Evolutionary conservation across 306 rosid genomes (phyloP), one percentile per base, ranked within the genome.

Genomic region (Hylodesmum podocarpum): DNA sequence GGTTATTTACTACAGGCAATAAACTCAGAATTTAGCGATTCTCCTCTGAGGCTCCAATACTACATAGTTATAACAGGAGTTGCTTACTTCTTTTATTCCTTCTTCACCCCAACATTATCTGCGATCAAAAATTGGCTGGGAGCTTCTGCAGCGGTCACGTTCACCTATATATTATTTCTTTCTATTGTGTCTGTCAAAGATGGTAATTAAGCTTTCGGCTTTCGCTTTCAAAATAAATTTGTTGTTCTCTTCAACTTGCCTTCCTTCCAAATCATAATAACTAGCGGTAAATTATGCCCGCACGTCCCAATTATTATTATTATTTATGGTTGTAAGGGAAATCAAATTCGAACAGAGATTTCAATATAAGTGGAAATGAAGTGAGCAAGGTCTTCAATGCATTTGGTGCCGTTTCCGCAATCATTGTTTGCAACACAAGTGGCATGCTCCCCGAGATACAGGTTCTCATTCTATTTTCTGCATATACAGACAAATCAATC

Each of bases 401-500:
- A 16, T 84, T 89, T 16, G 84, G 83, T 36, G 86, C 93, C 43
- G 72, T 89, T 70, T 63, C 93, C 16, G 86, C 83, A 1, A 76
- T 84, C 39, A 59, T 89, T 14, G 93, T 86, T 11, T 6, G 64
- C 76, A 89, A 86, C 86, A 80, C 87, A 0, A 9, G 83, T 15
- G 93, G 93, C 73, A 29, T 89, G 65, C 86, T 89, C 10, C 90
- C 41, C 0, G 93, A 89, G 47, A 84, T 86, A 82, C 88, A 88
- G 88, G 92, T 88, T 8, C 16, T 28, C n/a, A 14, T 61, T 31
- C 1, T 28, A 3, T 29, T 25, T 57, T 14, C 13, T n/a, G n/a
- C n/a, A n/a, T n/a, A n/a, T n/a, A 29, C 29, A 29, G 12, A 29
- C 18, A 24, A 12, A 55, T 55, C 2, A 12, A 47, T 47, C 5